These are phyloP conservation scores for Picea glauca DNA, from an alignment of 75 land plant species.

Conservation along the genomic window DNA sequence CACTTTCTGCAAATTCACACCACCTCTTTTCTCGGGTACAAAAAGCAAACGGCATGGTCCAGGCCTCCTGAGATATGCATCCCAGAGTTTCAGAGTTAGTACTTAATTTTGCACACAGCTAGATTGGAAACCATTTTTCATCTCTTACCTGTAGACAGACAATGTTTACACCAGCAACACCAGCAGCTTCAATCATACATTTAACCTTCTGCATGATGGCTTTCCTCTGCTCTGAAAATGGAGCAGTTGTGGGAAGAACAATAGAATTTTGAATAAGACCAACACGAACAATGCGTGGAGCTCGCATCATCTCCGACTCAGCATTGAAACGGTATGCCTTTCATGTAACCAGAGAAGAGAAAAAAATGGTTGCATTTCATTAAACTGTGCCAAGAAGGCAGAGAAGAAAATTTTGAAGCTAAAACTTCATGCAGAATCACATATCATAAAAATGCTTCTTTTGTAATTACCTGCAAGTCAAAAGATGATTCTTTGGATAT, in stretches of 20 bases:
- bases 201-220: constrained; percentile 76
- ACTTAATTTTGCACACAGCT: neutral
- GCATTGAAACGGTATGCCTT: constrained; percentile 82
- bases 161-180: constrained; percentile 80
- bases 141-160: constrained; percentile 82
- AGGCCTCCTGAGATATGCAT: constrained; percentile 72
- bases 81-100: neutral
- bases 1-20: constrained; percentile 98
- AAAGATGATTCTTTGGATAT: constrained; percentile 47
- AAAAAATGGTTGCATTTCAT: neutral
- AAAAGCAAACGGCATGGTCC: constrained; percentile 99
- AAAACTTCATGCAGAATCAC: neutral
- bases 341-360: neutral
- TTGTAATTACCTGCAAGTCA: constrained; percentile 69
- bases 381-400: neutral
- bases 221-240: constrained; percentile 66
- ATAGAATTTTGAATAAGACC: constrained; percentile 92
- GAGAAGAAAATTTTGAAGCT: neutral
- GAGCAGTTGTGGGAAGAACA: constrained; percentile 75
- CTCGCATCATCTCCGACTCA: constrained; percentile 68
- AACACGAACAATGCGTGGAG: constrained; percentile 72
- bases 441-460: neutral
- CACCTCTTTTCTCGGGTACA: constrained; percentile 97
- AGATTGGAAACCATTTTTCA: neutral
- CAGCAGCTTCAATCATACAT: constrained; percentile 82